Percentiles rank a stretch among this genome's conserved stretches.
Conservation (phyloP, 1,139 yeast genomes). For the Kurtzmaniella quercitrusa region DNA sequence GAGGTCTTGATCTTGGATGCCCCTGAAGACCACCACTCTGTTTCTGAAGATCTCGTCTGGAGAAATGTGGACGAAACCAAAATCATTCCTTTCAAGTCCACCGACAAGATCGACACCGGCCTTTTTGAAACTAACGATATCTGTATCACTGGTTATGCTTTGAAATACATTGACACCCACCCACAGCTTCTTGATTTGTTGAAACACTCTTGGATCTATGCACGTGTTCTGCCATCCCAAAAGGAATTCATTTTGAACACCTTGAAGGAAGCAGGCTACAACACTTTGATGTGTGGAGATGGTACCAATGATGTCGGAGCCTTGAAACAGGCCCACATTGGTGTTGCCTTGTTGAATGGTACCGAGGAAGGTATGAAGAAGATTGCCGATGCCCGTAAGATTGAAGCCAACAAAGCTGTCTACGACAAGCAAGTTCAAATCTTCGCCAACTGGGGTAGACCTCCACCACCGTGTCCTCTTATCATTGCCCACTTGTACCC, state of each 20-base stretch:
- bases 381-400: slow-evolving; percentile 74
- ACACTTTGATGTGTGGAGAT: slow-evolving; percentile 98
- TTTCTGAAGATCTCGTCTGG: slow-evolving; percentile 67
- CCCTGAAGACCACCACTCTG: slow-evolving; percentile 62
- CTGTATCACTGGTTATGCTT: slow-evolving; percentile 92
- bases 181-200: slow-evolving; percentile 66
- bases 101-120: slow-evolving; percentile 52
- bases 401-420: slow-evolving; percentile 60
- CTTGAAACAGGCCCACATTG: slow-evolving; percentile 95
- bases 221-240: slow-evolving; percentile 95
- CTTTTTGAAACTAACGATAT: slow-evolving; percentile 71
- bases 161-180: slow-evolving; percentile 60
- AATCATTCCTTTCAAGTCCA: slow-evolving; percentile 62
- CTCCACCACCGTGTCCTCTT: slow-evolving; percentile 82
- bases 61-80: slow-evolving; percentile 77
- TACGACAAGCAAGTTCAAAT: slow-evolving; percentile 83
- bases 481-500: slow-evolving; percentile 92
- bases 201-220: slow-evolving; percentile 93
- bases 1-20: slow-evolving; percentile 85
- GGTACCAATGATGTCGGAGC: slow-evolving; percentile 99
- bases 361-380: slow-evolving; percentile 93
- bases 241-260: slow-evolving; percentile 86
- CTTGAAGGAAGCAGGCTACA: slow-evolving; percentile 84
- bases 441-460: slow-evolving; percentile 77
- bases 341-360: slow-evolving; percentile 95